A percentile compares a stretch with the other conserved stretches of the same genome.
phyloP scores from a whole-genome alignment of 192 early-diverging fungal species.

The Allomyces arbusculus region DNA sequence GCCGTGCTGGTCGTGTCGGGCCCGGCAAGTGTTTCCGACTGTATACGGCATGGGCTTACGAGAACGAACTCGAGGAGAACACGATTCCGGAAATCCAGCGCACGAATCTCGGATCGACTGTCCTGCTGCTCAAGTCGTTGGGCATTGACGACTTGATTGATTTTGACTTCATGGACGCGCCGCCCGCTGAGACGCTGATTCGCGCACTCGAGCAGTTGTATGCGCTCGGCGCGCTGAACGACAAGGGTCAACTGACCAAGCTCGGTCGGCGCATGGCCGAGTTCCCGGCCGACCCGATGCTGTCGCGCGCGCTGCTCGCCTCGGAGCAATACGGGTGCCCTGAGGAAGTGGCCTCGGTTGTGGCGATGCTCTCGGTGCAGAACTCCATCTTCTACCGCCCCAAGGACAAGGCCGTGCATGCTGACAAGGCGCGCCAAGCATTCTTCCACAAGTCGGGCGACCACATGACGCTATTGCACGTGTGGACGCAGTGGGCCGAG shows the following conservation, averaged over 20 bases:
- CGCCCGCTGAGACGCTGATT: conserved; percentile 75
- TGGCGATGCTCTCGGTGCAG: conserved; percentile 78
- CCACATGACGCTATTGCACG: conserved; percentile 70
- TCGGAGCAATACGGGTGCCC: conserved; percentile 85
- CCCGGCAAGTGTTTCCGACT: conserved; percentile 95
- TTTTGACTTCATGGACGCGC: conserved; percentile 98
- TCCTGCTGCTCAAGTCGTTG: conserved; percentile 80
- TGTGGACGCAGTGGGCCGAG: conserved; percentile 83
- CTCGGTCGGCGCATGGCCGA: conserved; percentile 94
- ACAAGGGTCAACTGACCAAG: conserved; percentile 81
- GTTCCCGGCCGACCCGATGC: conserved; percentile 89
- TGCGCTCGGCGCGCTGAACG: conserved; percentile 79
- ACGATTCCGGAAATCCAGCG: conserved; percentile 92
- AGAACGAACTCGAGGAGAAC: conserved; percentile 86
- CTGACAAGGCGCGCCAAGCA: conserved; percentile 78
- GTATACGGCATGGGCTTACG: conserved; percentile 78
- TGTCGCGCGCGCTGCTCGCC: conserved; percentile 76
- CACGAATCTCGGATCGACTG: conserved; percentile 77
- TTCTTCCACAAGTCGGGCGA: conserved; percentile 84
- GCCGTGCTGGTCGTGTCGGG: conserved; percentile 85
- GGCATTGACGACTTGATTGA: conserved; percentile 91
- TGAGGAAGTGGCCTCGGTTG: conserved; percentile 80
- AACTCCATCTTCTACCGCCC: conserved; percentile 60
- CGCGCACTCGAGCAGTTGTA: conserved; percentile 79
- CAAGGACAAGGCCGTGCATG: conserved; percentile 80